These are phyloP conservation scores for Terfezia claveryi DNA, from an alignment of 495 filamentous ascomycete species.

Conservation along the genomic window DNA sequence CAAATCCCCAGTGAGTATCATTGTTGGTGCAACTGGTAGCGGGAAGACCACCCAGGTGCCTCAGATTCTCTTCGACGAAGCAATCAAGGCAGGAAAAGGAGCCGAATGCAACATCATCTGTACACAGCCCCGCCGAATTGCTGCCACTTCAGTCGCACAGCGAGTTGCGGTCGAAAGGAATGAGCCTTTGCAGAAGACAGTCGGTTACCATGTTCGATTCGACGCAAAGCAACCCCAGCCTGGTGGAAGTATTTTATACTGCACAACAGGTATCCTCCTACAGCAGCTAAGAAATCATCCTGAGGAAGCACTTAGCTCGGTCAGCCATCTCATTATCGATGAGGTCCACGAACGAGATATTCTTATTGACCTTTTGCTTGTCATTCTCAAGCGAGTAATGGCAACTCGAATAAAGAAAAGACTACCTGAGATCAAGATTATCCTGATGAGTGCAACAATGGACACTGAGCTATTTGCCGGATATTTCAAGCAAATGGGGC, in stretches of 20 bases:
- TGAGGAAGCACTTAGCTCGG: constrained; percentile 23
- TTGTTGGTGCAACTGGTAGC: constrained; percentile 35
- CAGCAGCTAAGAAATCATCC: constrained; percentile 26
- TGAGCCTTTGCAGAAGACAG: constrained; percentile 26
- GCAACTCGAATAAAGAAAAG: constrained; percentile 20
- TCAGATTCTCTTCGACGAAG: constrained; percentile 35
- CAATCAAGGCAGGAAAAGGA: constrained; percentile 24
- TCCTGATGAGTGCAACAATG: constrained; percentile 40
- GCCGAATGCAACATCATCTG: constrained; percentile 32
- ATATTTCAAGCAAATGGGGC: constrained; percentile 26
- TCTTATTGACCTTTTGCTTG: constrained; percentile 32
- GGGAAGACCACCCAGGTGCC: constrained; percentile 43
- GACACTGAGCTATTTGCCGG: constrained; percentile 32
- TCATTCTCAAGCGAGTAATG: constrained; percentile 29
- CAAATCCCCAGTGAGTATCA: constrained; percentile 29
- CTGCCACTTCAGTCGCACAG: constrained; percentile 31
- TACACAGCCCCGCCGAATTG: constrained; percentile 36
- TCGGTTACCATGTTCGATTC: constrained; percentile 35
- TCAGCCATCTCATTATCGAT: constrained; percentile 36
- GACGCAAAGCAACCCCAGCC: constrained; percentile 23
- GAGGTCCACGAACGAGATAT: constrained; percentile 40
- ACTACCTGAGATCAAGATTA: constrained; percentile 27
- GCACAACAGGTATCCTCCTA: constrained; percentile 35
- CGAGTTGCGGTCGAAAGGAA: constrained; percentile 33
- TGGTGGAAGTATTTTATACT: constrained; percentile 32